Evolutionary conservation across 768 basidiomycete genomes (phyloP), one percentile per base, ranked within the genome.

Genomic region (Goffeauzyma gilvescens): DNA sequence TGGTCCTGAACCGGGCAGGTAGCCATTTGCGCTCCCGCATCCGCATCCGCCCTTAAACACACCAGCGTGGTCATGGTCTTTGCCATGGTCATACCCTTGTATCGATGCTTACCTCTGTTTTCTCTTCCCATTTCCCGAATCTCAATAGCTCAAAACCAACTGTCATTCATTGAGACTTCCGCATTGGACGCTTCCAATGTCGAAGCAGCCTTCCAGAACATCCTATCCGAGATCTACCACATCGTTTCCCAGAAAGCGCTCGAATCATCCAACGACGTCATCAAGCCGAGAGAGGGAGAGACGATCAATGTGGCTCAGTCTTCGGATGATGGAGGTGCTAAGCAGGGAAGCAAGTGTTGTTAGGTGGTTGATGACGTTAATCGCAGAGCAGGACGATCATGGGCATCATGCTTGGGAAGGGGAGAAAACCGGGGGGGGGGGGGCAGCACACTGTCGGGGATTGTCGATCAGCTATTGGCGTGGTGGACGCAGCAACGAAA

Each of bases 141-240:
- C 20, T 27, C 15, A 15, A 4, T 39, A 85, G 85, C 81, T 54
- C 86, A 90, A 68, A 86, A 89, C 58, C 78, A 77, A 17, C 66
- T 95, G 54, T 83, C 80, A 42, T 90, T 90, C 72, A 90, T 98
- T 52, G 90, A 98, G 72, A 98, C 90, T 48, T 98, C 90, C 59
- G 90, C 90, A 68, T 78, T 96, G 74, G 93, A 98, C 76, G 85
- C 90, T 55, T 89, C 86, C 38, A 93, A 95, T 68, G 89, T 98
- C 66, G 90, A 96, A 68, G 68, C 74, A 44, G 93, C 90, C 38
- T 98, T 98, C 78, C 87, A 96, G 65, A 86, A 76, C 45, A 95
- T 95, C 60, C 72, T 98, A 49, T 78, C 81, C 33, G 93, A 96
- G 53, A 93, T 98, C 65, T 95, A 95, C 72, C 82, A 80, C 59